Evolutionary conservation across 345 rosid species (phyloP).

Genomic region (Acer negundo): DNA sequence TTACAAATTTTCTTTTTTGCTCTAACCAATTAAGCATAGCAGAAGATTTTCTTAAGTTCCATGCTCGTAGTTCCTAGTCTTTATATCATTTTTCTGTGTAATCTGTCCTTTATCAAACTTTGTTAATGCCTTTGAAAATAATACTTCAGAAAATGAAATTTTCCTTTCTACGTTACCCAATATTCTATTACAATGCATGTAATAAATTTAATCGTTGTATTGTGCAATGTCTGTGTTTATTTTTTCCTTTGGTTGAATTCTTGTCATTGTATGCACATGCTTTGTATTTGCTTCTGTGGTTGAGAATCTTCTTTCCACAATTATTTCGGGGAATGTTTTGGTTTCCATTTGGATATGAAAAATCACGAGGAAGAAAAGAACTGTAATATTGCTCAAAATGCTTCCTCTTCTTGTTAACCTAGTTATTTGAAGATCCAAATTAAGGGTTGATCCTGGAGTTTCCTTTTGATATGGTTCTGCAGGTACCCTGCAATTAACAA

Average conservation of each 20-base stretch:
- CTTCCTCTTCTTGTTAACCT: neutral
- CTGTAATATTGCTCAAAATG: neutral
- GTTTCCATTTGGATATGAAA: neutral
- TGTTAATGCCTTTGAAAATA: neutral
- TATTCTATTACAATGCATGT: neutral
- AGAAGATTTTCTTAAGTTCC: neutral
- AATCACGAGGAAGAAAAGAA: neutral
- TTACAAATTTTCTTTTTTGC: neutral
- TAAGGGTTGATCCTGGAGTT: conserved; percentile 5
- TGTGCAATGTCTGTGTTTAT: neutral
- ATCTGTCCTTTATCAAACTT: neutral
- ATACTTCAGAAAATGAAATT: neutral
- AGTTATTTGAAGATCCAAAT: conserved; percentile 6
- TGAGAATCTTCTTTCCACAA: neutral
- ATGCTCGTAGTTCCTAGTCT: neutral
- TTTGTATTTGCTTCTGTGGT: neutral
- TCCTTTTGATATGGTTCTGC: conserved; percentile 16
- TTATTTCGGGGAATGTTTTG: neutral
- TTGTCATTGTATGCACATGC: neutral
- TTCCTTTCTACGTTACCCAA: neutral
- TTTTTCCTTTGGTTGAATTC: neutral
- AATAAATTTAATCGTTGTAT: neutral
- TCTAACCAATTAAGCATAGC: neutral
- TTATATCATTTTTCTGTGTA: neutral
- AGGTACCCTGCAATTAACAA: conserved; percentile 99